Evolutionary conservation across 768 basidiomycete genomes (phyloP).

Genomic region (Megacollybia marginata): DNA sequence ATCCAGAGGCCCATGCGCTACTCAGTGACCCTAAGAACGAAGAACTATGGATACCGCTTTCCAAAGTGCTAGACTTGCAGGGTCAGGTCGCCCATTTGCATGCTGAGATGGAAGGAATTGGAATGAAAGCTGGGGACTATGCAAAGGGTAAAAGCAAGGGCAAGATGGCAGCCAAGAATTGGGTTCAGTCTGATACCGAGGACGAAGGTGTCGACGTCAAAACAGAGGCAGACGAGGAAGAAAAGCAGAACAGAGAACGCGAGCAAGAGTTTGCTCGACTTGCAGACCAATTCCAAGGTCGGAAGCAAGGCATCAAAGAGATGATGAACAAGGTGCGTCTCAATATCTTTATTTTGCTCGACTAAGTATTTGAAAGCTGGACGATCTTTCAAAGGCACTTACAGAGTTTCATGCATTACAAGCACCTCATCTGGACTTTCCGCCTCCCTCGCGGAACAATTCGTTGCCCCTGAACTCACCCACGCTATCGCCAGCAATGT

Average conservation of each 20-base stretch:
- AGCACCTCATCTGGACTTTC: conserved; percentile 36
- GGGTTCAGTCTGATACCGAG: conserved; percentile 22
- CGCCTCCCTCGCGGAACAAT: conserved; percentile 20
- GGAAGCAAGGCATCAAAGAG: conserved; percentile 58
- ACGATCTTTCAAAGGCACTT: conserved; percentile 45
- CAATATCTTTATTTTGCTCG: conserved; percentile 1
- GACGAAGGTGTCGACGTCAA: conserved; percentile 43
- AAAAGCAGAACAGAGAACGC: conserved; percentile 44
- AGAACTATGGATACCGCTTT: conserved; percentile 61
- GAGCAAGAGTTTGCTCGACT: conserved; percentile 66
- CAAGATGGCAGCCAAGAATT: conserved; percentile 14
- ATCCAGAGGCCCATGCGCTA: conserved; percentile 7
- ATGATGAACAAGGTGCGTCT: conserved; percentile 65
- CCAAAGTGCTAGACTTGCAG: conserved; percentile 64
- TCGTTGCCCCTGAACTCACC: conserved; percentile 10
- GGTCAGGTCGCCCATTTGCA: conserved; percentile 68
- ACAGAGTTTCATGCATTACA: conserved; percentile 44
- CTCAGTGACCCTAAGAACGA: conserved; percentile 27
- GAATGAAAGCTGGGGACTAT: conserved; percentile 16
- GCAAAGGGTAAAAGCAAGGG: conserved; percentile 18
- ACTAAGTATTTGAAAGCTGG: conserved; percentile 35
- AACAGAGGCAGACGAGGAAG: conserved; percentile 39
- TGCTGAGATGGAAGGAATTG: conserved; percentile 66
- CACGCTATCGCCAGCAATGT: background rate
- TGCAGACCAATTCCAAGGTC: conserved; percentile 59